Base-by-base conservation (phyloP, 2,329 filamentous ascomycete genomes). In the Penicillium glabrum region DNA sequence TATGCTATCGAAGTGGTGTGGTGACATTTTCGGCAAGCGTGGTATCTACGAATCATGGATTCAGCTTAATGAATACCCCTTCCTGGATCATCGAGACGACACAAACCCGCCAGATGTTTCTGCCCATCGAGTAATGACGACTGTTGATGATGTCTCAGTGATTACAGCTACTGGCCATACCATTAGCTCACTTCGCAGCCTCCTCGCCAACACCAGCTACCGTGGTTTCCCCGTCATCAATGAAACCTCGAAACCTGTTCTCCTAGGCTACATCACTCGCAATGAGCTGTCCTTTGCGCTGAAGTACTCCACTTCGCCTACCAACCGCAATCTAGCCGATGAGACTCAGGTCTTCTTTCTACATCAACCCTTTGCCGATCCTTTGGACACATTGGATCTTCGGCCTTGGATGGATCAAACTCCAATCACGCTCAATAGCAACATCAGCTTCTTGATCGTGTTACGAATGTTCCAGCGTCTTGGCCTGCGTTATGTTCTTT, bases 21-120 rank as follows among this genome's bases (percentile, higher is more conserved):
- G 93, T 68, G 95, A 99, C 74, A 93, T 92, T 49, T 93, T 99
- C 73, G 92, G 91, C 26, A 90, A 91, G 54, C 86, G 89, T 49
- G 92, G 95, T 62, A 98, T 99, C 75, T 99, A 99, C 78, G 95
- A 99, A 73, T 89, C 89, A 53, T 99, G 95, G 95, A 99, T 99
- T 69, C 89, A 92, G 65, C 88, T 97, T 76, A 95, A 96, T 69
- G 91, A 90, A 64, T 99, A 98, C 71, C 95, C 95, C 0, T 97
- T 93, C 76, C 84, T 99, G 53, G 93, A 98, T 75, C 95, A 96
- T 72, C 89, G 88, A 66, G 92, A 96, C 69, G 90, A 95, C 67
- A 79, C 79, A 31, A 78, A 82, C 16, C 86, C 96, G 10, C 92
- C 93, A 23, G 92, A 97, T 74, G 86, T 97, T 2, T 86, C 90